Percentiles rank a stretch among this genome's conserved stretches.
phyloP scores from a whole-genome alignment of 768 basidiomycete genomes.

The Gautieria morchelliformis region DNA sequence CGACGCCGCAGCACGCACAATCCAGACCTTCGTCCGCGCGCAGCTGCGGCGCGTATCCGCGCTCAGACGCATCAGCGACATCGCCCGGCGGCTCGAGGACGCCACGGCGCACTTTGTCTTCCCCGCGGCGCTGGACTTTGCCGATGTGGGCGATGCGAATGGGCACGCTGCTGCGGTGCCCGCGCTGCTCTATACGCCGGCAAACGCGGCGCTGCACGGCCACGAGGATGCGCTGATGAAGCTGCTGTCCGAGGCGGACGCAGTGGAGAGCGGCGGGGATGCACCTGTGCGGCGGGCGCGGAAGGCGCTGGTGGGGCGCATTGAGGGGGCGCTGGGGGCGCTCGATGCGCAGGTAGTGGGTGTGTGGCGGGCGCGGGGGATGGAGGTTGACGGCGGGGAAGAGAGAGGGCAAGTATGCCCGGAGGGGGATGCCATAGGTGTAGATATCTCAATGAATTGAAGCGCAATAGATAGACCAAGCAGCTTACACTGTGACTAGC shows the following conservation, averaged over 20 bases:
- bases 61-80: constrained; percentile 28
- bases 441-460: too few relatives aligned
- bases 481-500: too few relatives aligned
- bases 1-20: constrained; percentile 34
- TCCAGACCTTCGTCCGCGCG: constrained; percentile 39
- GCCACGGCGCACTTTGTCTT: constrained; percentile 34
- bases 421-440: neutral
- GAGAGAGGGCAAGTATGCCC: neutral
- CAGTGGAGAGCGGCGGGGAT: constrained; percentile 55
- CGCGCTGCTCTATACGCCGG: constrained; percentile 51
- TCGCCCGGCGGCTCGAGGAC: constrained; percentile 35
- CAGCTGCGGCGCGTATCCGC: constrained; percentile 24
- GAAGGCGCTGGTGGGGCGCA: constrained; percentile 40
- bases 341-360: constrained; percentile 31
- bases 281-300: constrained; percentile 40
- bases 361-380: constrained; percentile 19
- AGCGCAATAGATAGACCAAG: too few relatives aligned
- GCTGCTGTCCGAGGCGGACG: constrained; percentile 58
- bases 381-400: neutral
- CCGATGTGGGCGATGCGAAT: neutral
- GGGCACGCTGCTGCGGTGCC: constrained; percentile 13
- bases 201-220: constrained; percentile 50
- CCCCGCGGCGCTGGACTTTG: constrained; percentile 40
- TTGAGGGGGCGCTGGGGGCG: constrained; percentile 51
- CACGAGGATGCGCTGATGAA: constrained; percentile 56